These are phyloP conservation scores for Camelina neglecta DNA, from an alignment of 345 rosid genomes.

Conservation along the genomic window DNA sequence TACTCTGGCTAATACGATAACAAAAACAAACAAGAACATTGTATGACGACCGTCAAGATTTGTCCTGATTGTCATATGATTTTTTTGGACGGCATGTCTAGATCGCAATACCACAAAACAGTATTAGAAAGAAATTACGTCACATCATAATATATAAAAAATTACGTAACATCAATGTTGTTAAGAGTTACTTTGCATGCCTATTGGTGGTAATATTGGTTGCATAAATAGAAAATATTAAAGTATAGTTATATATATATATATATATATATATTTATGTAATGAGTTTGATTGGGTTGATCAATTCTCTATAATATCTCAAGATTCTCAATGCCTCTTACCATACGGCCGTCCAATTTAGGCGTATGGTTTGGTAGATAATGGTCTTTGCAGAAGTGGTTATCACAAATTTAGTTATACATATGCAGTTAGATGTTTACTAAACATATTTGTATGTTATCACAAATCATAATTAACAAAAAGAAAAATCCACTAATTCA, in stretches of 20 bases:
- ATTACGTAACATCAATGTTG: constrained; percentile 5
- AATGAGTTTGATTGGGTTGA: too few species aligned
- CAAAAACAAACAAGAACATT: not conserved
- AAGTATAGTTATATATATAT: not conserved
- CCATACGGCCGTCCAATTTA: not conserved
- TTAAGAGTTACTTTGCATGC: not conserved
- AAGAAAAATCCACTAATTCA: not conserved
- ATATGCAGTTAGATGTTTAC: not conserved
- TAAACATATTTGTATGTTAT: not conserved
- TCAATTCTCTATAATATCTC: not conserved
- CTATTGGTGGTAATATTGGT: not conserved
- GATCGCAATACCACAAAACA: not conserved
- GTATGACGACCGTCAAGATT: constrained; percentile 30
- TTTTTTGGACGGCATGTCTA: constrained; percentile 8
- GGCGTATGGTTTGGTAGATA: too few species aligned
- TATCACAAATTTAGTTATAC: too few species aligned
- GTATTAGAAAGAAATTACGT: not conserved
- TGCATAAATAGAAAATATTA: not conserved
- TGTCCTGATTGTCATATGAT: constrained; percentile 6
- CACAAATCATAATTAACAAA: not conserved
- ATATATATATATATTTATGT: too few species aligned
- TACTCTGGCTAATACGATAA: not conserved
- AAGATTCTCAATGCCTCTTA: not conserved
- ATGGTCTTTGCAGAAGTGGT: too few species aligned
- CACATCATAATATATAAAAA: too few species aligned